Base-by-base conservation (phyloP, 805 yeast genomes). In the Wickerhamiella slavikovae region DNA sequence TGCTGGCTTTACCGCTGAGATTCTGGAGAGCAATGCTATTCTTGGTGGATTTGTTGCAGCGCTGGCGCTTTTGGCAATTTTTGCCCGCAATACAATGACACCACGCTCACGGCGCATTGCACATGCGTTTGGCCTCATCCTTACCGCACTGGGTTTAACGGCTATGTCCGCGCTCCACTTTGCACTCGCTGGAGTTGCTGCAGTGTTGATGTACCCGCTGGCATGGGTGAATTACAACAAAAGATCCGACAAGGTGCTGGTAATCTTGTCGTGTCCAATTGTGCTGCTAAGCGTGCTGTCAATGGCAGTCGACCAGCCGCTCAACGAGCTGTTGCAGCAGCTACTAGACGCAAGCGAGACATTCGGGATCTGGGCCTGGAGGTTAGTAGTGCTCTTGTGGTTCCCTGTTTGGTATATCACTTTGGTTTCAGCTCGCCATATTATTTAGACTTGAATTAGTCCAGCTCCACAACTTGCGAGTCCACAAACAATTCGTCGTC, bases 311-410 rank as follows among this genome's bases (percentile, higher is more conserved):
- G 50, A 28, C 52, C 58, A 10, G 8, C 21, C 35, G 4, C 54
- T 58, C 1, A 48, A 56, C 4, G 49, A 55, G 7, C 42, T 71
- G 4, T 56, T 72, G 30, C 44, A 50, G 14, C 68, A 69, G 0
- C 53, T 82, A 11, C 47, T 71, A 8, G 57, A 64, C 17, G 68
- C 79, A 3, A 78, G 83, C 74, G 44, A 56, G 16, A 66, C 70
- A 22, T 52, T 77, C 33, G 75, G 74, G 32, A 71, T 76, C 35
- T 80, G 93, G 85, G 76, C 93, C 0, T 80, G 93, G 83, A 62
- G 67, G 33, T 64, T 77, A 15, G 46, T 82, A 2, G 57, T 69
- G 24, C 54, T 72, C 24, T 77, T 80, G 0, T 82, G 93, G 93
- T 48, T 71, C 22, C 92, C 95, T 3, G 62, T 70, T 4, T 85